phyloP scores from a whole-genome alignment of 2,329 filamentous ascomycete genomes.

The Biscogniauxia marginata region DNA sequence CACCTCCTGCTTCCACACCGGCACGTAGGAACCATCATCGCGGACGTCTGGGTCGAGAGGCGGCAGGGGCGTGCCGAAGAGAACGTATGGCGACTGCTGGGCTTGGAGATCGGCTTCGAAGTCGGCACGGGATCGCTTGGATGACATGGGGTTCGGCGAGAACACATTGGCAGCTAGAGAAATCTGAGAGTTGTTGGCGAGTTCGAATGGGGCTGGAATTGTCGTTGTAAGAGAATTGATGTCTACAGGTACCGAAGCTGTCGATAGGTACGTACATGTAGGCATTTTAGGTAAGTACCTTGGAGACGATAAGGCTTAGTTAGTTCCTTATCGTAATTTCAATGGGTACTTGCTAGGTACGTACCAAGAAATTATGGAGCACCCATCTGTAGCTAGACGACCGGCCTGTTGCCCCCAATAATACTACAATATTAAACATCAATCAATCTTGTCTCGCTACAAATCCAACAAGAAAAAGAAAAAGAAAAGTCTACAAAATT shows the following conservation, averaged over 20 bases:
- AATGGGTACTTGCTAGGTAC: no score
- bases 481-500: no score
- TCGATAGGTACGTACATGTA: background rate
- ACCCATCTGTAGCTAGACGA: no score
- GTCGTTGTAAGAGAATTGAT: background rate
- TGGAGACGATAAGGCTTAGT: background rate
- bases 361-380: no score
- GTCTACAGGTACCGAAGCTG: background rate
- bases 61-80: slow-evolving; percentile 84
- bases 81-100: slow-evolving; percentile 69
- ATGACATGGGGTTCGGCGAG: slow-evolving; percentile 57
- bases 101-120: slow-evolving; percentile 73
- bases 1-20: slow-evolving; percentile 98
- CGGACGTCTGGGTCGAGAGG: slow-evolving; percentile 71
- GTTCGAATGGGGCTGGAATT: background rate
- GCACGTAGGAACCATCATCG: slow-evolving; percentile 89
- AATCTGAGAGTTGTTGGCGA: background rate
- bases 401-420: no score
- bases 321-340: background rate
- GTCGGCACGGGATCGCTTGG: slow-evolving; percentile 74
- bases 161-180: background rate
- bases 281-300: background rate
- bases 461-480: no score
- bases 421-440: no score
- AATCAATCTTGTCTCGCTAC: no score